Evolutionary conservation across 2,329 filamentous ascomycete genomes (phyloP), one percentile per base, ranked within the genome.

Genomic region (Neoscytalidium dimidiatum): DNA sequence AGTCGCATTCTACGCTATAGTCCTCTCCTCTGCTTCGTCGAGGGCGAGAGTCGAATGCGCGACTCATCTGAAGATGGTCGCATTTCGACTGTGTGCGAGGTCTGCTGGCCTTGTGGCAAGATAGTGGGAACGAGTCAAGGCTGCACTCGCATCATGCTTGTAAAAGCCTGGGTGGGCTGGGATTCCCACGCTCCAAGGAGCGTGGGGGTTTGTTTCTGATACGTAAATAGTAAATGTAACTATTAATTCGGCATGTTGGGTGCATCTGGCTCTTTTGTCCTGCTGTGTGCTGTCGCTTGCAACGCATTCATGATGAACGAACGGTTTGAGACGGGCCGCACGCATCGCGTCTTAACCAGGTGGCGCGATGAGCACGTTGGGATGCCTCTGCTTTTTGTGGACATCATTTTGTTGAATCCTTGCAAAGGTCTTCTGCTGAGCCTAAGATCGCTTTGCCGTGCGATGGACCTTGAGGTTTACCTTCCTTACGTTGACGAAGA

Each of bases 111-210:
- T 53, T 23, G n/a, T 14, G 28, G 19, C n/a, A n/a, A 33, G 4
- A 4, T 5, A 11, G 31, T 23, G 29, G 3, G 29, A 38, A 19
- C 19, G 28, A 53, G 29, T 35, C 51, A 53, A 53, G 51, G 51
- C 51, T 53, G n/a, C 51, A 35, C 31, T 53, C n/a, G 3, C 11
- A 31, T 53, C 29, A 38, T 38, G 19, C 51, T 53, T 8, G 51
- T 53, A 48, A 62, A 62, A 62, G 58, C 58, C 58, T 62, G 58
- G 58, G 58, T 31, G 58, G 58, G 58, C 17, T n/a, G 58, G 58
- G 33, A 33, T 62, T 41, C 29, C 58, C 29, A 9, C n/a, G 26
- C 29, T 49, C 17, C 4, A 38, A 11, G 23, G 13, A 19, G 14
- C 8, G 41, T n/a, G 41, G 17, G 56, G 56, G 41, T 13, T 19